Evolutionary conservation across 768 basidiomycete genomes (phyloP).

Genomic region (Boletellus sp.): DNA sequence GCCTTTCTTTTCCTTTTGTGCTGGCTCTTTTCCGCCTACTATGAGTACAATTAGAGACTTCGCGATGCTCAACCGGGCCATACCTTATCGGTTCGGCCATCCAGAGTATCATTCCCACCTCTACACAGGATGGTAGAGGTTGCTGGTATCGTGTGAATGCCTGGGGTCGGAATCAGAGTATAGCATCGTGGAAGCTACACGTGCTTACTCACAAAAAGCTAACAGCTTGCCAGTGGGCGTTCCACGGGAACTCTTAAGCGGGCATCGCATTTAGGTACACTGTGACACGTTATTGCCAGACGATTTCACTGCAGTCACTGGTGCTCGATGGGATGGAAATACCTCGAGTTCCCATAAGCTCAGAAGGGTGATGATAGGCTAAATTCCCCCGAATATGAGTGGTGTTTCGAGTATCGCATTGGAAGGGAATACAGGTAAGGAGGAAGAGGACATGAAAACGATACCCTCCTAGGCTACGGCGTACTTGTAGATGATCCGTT

Average conservation of each 20-base stretch:
- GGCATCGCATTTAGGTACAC: too few relatives aligned
- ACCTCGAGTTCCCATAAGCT: not conserved
- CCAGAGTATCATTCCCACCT: not conserved
- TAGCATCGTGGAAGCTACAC: not conserved
- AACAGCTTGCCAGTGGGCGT: not conserved
- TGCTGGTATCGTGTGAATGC: not conserved
- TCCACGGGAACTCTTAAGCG: not conserved
- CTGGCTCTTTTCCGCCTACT: not conserved
- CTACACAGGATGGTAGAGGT: not conserved
- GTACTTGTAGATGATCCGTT: conserved; percentile 11
- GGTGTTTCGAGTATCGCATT: not conserved
- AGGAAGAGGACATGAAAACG: not conserved
- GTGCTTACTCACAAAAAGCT: too few relatives aligned
- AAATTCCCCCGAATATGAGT: not conserved
- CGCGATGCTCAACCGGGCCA: not conserved
- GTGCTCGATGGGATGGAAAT: not conserved
- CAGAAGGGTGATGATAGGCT: not conserved
- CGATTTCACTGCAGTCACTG: not conserved
- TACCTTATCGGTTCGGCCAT: not conserved
- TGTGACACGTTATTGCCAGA: not conserved
- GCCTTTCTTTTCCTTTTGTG: too few relatives aligned
- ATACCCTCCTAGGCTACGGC: conserved; percentile 2
- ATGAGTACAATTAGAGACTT: not conserved
- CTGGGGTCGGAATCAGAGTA: not conserved
- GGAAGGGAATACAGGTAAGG: not conserved